Conservation (phyloP, 352 stramenopile genomes). For the Globisporangium cylindrosporum region DNA sequence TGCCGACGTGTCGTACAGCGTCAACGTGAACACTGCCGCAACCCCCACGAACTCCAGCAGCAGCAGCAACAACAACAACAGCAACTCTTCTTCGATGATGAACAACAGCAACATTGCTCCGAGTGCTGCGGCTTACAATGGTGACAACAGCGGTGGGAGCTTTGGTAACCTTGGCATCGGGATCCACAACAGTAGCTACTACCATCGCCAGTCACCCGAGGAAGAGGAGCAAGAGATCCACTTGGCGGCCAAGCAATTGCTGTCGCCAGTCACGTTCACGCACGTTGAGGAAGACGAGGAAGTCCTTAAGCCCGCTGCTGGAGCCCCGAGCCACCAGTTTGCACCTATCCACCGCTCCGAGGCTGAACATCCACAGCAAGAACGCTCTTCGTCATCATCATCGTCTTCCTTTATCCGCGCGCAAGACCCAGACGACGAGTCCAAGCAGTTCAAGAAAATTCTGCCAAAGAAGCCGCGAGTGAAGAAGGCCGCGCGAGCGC, state of each 20-base stretch:
- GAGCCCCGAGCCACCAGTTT: not conserved
- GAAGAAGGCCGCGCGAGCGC: slow-evolving; percentile 11
- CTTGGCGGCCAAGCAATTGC: slow-evolving; percentile 19
- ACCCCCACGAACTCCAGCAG: not conserved
- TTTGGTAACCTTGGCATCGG: slow-evolving; percentile 6
- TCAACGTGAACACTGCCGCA: not conserved
- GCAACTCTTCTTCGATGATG: not conserved
- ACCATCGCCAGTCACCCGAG: slow-evolving; percentile 8
- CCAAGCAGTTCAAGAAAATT: slow-evolving; percentile 9
- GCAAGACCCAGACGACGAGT: not conserved
- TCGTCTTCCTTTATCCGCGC: slow-evolving; percentile 11
- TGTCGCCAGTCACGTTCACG: slow-evolving; percentile 19
- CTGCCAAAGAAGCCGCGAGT: slow-evolving; percentile 14
- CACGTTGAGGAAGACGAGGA: slow-evolving; percentile 17
- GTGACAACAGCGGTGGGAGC: not conserved
- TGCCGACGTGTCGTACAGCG: not conserved
- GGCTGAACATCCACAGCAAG: not conserved
- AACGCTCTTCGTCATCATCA: not conserved
- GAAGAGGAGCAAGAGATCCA: slow-evolving; percentile 23
- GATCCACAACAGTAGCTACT: slow-evolving; percentile 4
- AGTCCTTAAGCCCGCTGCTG: not conserved
- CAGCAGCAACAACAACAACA: not conserved
- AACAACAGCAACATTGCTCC: not conserved
- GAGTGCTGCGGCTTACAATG: not conserved
- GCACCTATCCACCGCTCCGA: slow-evolving; percentile 5